Base-by-base conservation (phyloP, 2,329 filamentous ascomycete genomes). In the Stemphylium beticola region DNA sequence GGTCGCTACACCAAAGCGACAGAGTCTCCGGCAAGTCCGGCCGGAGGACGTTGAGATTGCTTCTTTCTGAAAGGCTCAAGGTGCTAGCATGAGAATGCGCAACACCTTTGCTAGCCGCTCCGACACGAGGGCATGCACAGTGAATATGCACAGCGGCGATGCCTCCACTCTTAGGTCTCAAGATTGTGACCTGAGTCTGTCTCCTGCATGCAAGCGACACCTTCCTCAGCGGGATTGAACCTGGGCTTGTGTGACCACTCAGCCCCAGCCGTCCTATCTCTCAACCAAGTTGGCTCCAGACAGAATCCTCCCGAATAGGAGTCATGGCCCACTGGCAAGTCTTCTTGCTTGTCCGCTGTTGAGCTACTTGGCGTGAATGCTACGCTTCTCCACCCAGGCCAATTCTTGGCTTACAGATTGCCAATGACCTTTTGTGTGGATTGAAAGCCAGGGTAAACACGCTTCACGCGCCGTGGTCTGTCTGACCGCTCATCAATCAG, bases 101-200 rank as follows among this genome's bases (percentile, higher is more conserved):
- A 49, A 53, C 31, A 53, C 53, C 37, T 44, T 36, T 44, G 53
- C 44, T 49, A 47, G 37, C 36, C 40, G 22, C 38, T 44, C 43
- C 40, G 58, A 40, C 33, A 53, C 52, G 56, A 61, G 57, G 61
- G 38, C 58, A 63, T 56, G 63, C 63, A 59, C 54, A 53, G 61
- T 51, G 51, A 58, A 32, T 31, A 53, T 63, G 60, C 65, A 65
- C 67, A 57, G 60, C 62, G 64, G 67, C 62, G 64, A 55, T 62
- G 60, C 62, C 65, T 64, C 65, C 68, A 67, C 64, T 65, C 60
- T 61, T 50, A 61, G 48, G 52, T 38, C 20, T 31, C 11, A 38
- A 29, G 17, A 49, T 44, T 49, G 42, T 45, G 42, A 51, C 53
- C 57, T 47, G 54, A 48, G 51, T 60, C 57, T 53, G 41, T 43